phyloP scores from a whole-genome alignment of 2,329 filamentous ascomycete genomes.

The Arthrobotrys iridis region DNA sequence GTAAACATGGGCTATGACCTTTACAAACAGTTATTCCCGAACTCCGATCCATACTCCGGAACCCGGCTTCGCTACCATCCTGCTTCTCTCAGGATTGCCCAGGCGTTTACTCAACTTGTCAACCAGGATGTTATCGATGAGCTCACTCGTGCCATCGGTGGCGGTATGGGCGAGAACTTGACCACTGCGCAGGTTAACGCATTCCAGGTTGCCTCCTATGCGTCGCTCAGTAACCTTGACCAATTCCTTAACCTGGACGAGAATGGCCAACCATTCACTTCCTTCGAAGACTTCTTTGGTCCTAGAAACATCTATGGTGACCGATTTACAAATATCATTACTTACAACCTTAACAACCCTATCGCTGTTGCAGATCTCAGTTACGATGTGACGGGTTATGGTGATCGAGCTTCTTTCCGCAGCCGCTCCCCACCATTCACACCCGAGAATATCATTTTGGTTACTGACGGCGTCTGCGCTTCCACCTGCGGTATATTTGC shows the following conservation, averaged over 20 bases:
- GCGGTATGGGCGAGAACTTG: conserved; percentile 43
- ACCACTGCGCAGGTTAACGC: background rate
- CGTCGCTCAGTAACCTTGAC: conserved; percentile 54
- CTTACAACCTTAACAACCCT: conserved; percentile 57
- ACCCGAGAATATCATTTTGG: conserved; percentile 62
- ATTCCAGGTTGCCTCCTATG: conserved; percentile 30
- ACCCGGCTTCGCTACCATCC: conserved; percentile 63
- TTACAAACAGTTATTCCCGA: conserved; percentile 69
- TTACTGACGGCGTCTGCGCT: conserved; percentile 68
- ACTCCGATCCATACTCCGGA: conserved; percentile 63
- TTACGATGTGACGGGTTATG: conserved; percentile 59
- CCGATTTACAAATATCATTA: conserved; percentile 60
- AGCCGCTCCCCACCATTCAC: conserved; percentile 60
- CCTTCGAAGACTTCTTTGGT: conserved; percentile 64
- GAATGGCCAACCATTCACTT: conserved; percentile 60
- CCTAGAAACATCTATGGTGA: conserved; percentile 60
- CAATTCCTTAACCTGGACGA: conserved; percentile 60
- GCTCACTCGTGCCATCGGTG: conserved; percentile 33
- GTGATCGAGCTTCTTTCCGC: conserved; percentile 48
- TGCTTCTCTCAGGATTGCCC: conserved; percentile 58
- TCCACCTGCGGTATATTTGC: conserved; percentile 71
- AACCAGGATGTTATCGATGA: conserved; percentile 36
- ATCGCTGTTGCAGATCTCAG: conserved; percentile 58
- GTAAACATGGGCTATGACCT: conserved; percentile 65
- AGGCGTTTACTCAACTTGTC: conserved; percentile 42